phyloP scores from a whole-genome alignment of 352 stramenopile species.

The Pythium aquatile region DNA sequence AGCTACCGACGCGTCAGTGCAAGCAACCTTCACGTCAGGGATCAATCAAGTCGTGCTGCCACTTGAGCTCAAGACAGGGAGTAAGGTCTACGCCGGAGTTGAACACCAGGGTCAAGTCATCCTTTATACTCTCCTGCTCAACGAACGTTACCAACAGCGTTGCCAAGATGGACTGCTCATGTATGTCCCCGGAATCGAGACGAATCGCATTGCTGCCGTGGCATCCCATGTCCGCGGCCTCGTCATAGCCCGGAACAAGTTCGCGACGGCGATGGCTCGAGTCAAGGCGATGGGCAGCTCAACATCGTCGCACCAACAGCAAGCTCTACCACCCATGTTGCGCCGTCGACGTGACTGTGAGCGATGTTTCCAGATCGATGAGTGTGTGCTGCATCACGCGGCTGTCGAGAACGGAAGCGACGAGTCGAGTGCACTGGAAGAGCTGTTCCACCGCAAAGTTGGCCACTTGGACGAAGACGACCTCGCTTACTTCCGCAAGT shows the following conservation, averaged over 20 bases:
- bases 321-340: slow-evolving; percentile 70
- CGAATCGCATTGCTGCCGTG: slow-evolving; percentile 60
- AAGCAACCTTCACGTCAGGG: slow-evolving; percentile 36
- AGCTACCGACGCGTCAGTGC: slow-evolving; percentile 69
- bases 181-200: slow-evolving; percentile 70
- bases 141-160: slow-evolving; percentile 67
- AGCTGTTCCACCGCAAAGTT: slow-evolving; percentile 60
- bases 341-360: slow-evolving; percentile 61
- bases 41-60: slow-evolving; percentile 40
- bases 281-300: slow-evolving; percentile 55
- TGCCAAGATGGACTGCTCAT: slow-evolving; percentile 67
- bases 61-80: slow-evolving; percentile 89
- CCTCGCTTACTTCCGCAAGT: slow-evolving; percentile 69
- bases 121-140: slow-evolving; percentile 83
- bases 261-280: slow-evolving; percentile 56
- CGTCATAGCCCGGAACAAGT: slow-evolving; percentile 69
- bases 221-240: slow-evolving; percentile 59
- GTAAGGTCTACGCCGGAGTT: slow-evolving; percentile 45
- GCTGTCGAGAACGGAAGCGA: slow-evolving; percentile 69
- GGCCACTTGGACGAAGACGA: slow-evolving; percentile 53
- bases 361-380: slow-evolving; percentile 78
- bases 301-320: slow-evolving; percentile 39
- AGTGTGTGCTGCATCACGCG: slow-evolving; percentile 85
- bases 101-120: slow-evolving; percentile 88
- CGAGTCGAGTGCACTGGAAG: slow-evolving; percentile 64